Evolutionary conservation across 768 basidiomycete genomes (phyloP).

Genomic region (Amanita pseudoporphyria): DNA sequence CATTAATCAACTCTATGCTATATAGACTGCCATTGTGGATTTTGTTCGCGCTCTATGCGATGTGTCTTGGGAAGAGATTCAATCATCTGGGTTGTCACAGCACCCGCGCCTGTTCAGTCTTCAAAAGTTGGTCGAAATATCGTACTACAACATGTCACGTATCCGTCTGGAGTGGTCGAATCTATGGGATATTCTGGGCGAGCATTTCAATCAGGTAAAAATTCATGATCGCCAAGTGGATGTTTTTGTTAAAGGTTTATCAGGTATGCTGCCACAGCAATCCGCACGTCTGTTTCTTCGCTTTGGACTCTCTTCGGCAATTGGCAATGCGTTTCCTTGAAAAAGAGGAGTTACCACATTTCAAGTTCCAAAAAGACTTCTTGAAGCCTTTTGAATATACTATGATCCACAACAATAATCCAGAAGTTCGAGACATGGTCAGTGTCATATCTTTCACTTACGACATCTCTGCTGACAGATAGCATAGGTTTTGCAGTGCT

Average conservation of each 20-base stretch:
- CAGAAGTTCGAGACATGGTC: constrained; percentile 95
- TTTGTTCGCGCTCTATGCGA: constrained; percentile 95
- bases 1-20: neutral
- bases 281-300: constrained; percentile 93
- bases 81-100: constrained; percentile 90
- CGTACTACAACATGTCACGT: constrained; percentile 98
- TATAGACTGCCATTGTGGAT: constrained; percentile 90
- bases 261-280: constrained; percentile 99
- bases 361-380: constrained; percentile 99
- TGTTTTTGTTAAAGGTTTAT: constrained; percentile 7
- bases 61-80: constrained; percentile 99
- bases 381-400: constrained; percentile 97
- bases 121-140: constrained; percentile 97
- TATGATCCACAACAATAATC: constrained; percentile 93
- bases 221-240: neutral
- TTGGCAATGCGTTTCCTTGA: constrained; percentile 98
- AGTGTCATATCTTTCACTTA: constrained; percentile 2
- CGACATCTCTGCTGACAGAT: constrained; percentile 2
- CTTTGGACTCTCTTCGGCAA: constrained; percentile 92
- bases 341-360: constrained; percentile 95
- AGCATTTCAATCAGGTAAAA: constrained; percentile 93
- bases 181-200: constrained; percentile 95
- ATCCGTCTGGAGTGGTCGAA: constrained; percentile 98
- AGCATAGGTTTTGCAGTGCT: constrained; percentile 83
- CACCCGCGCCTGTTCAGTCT: constrained; percentile 94